A percentile compares a stretch with the other conserved stretches of the same genome.
phyloP scores from a whole-genome alignment of 2,329 filamentous ascomycete species.

The Leptographium radiaticola region DNA sequence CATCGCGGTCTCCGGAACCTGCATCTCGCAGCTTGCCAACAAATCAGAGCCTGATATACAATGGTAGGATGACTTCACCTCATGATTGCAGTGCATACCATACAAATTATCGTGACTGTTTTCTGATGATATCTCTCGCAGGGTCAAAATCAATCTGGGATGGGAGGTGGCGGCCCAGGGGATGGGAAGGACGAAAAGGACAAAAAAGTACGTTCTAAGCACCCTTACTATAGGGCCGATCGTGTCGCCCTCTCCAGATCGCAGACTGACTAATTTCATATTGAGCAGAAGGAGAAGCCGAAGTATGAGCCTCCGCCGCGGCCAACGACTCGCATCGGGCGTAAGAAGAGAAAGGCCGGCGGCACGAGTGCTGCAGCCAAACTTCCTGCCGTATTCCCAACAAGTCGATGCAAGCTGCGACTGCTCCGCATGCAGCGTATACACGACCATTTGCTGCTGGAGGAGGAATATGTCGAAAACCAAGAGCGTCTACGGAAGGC shows the following conservation, averaged over 20 bases:
- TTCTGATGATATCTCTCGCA: constrained; percentile 20
- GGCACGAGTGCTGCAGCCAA: constrained; percentile 92
- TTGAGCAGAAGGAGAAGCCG: constrained; percentile 85
- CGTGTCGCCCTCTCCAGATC: no score
- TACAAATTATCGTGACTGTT: not conserved
- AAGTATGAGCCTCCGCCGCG: constrained; percentile 98
- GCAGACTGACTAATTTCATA: not conserved
- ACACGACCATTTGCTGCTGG: constrained; percentile 90
- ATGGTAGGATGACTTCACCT: not conserved
- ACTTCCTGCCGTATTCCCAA: constrained; percentile 86
- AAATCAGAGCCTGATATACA: not conserved
- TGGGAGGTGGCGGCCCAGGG: constrained; percentile 54
- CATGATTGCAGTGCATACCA: not conserved
- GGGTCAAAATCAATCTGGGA: constrained; percentile 80
- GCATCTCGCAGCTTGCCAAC: not conserved
- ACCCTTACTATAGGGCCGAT: no score
- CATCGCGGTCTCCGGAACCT: not conserved
- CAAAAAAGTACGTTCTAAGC: constrained; percentile 58
- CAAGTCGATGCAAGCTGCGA: constrained; percentile 91
- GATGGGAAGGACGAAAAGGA: constrained; percentile 79
- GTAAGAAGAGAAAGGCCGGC: constrained; percentile 95
- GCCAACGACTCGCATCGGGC: constrained; percentile 89
- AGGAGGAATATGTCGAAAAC: constrained; percentile 98
- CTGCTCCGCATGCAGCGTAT: constrained; percentile 97
- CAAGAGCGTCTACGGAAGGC: constrained; percentile 91